phyloP scores from a whole-genome alignment of 2,329 filamentous ascomycete species.

The Teratosphaeria nubilosa region DNA sequence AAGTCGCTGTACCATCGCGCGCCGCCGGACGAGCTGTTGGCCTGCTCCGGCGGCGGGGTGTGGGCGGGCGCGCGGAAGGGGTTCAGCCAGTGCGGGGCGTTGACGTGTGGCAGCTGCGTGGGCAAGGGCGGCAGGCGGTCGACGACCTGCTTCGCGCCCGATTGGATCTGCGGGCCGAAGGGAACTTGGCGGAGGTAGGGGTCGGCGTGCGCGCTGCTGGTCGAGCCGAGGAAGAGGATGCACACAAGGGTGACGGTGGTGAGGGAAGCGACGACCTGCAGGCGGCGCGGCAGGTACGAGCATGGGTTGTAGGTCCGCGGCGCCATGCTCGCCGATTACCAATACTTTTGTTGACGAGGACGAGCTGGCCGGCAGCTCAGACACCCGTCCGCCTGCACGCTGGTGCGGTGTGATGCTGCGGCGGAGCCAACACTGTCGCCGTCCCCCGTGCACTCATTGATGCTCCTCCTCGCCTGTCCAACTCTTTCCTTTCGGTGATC shows the following conservation, averaged over 20 bases:
- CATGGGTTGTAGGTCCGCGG: constrained; percentile 20
- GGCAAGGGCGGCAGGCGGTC: constrained; percentile 22
- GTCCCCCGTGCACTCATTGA: background rate
- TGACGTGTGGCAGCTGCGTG: constrained; percentile 21
- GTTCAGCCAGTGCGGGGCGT: constrained; percentile 34
- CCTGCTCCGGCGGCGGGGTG: constrained; percentile 60
- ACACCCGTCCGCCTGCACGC: too few species aligned
- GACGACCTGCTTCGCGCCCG: constrained; percentile 31
- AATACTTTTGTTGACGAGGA: too few species aligned
- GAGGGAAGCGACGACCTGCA: constrained; percentile 35
- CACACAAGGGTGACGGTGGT: constrained; percentile 29
- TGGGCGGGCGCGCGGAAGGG: constrained; percentile 63
- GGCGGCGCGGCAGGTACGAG: constrained; percentile 34
- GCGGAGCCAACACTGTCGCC: background rate
- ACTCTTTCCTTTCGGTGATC: too few species aligned
- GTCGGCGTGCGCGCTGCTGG: constrained; percentile 18
- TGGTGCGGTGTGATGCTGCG: background rate
- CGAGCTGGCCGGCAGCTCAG: background rate
- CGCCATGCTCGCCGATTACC: constrained; percentile 9
- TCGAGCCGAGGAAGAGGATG: constrained; percentile 26
- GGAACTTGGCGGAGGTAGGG: constrained; percentile 23
- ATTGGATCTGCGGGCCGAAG: constrained; percentile 27
- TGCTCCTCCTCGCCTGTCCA: background rate
- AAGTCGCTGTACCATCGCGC: constrained; percentile 80
- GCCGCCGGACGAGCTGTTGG: constrained; percentile 67